Conservation (phyloP, 345 rosid genomes). For the Raphanus sativus region DNA sequence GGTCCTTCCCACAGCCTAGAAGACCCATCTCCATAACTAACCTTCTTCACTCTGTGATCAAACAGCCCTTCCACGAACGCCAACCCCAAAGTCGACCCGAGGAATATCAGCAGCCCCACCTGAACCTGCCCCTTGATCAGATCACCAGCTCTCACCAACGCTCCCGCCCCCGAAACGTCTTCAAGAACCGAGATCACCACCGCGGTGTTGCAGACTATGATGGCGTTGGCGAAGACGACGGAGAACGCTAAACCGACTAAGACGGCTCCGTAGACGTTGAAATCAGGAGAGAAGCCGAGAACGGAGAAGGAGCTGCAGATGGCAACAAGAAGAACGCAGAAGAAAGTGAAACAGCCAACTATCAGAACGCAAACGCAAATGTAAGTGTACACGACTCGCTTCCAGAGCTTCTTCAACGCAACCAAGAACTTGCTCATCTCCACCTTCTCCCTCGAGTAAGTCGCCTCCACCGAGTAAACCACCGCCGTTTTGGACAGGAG, state of each 20-base stretch:
- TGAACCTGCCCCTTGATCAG: conserved; percentile 80
- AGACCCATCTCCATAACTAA: conserved; percentile 94
- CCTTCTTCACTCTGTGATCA: conserved; percentile 81
- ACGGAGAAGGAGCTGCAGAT: conserved; percentile 54
- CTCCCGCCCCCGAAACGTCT: conserved; percentile 77
- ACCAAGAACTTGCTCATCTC: conserved; percentile 51
- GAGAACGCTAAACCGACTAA: conserved; percentile 70
- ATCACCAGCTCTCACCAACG: conserved; percentile 62
- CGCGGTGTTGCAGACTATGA: conserved; percentile 67
- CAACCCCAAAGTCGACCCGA: conserved; percentile 83
- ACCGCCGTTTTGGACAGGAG: conserved; percentile 67
- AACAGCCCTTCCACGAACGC: conserved; percentile 82
- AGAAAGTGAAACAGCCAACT: conserved; percentile 61
- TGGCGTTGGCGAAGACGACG: conserved; percentile 69
- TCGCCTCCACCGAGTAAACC: conserved; percentile 71
- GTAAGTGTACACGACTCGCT: conserved; percentile 58
- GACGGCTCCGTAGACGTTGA: conserved; percentile 52
- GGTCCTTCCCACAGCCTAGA: conserved; percentile 98
- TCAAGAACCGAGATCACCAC: conserved; percentile 72
- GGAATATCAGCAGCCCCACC: conserved; percentile 76
- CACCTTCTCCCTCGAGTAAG: conserved; percentile 58
- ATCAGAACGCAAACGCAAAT: conserved; percentile 63
- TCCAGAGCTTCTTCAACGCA: conserved; percentile 57
- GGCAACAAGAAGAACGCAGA: conserved; percentile 61
- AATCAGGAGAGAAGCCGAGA: conserved; percentile 56